phyloP scores from a whole-genome alignment of 345 rosid genomes.

The Schrenkiella parvula region DNA sequence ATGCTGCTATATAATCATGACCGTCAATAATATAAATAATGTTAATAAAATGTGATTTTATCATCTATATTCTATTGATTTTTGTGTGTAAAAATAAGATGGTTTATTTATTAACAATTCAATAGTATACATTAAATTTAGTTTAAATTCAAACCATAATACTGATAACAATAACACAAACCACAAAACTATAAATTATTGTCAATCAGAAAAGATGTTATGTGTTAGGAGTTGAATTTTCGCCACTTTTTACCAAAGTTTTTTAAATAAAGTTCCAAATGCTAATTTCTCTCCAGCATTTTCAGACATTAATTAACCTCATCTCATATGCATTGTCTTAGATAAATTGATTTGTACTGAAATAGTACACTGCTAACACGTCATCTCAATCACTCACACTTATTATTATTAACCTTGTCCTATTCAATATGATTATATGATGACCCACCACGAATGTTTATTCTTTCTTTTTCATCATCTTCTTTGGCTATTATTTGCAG shows the following conservation, averaged over 20 bases:
- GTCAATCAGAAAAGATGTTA: too few relatives aligned
- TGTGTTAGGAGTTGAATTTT: neutral
- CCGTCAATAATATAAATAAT: too few relatives aligned
- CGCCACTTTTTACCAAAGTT: neutral
- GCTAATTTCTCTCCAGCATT: neutral
- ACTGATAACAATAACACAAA: too few relatives aligned
- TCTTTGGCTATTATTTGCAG: neutral
- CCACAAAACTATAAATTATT: too few relatives aligned
- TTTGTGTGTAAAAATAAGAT: too few relatives aligned
- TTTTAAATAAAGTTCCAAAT: neutral
- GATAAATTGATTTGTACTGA: neutral
- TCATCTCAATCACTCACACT: neutral
- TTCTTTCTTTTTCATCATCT: neutral
- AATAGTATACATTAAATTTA: too few relatives aligned
- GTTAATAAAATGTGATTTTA: neutral
- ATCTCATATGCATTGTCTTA: neutral
- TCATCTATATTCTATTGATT: too few relatives aligned
- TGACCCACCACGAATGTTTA: neutral
- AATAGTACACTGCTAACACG: neutral
- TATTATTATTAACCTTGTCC: neutral
- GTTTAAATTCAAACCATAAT: too few relatives aligned
- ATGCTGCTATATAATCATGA: too few relatives aligned
- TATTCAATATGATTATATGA: too few relatives aligned
- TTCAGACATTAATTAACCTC: neutral
- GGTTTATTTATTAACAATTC: too few relatives aligned